Evolutionary conservation across 2,329 filamentous ascomycete genomes (phyloP).

Genomic region (Teratosphaeria viscida): DNA sequence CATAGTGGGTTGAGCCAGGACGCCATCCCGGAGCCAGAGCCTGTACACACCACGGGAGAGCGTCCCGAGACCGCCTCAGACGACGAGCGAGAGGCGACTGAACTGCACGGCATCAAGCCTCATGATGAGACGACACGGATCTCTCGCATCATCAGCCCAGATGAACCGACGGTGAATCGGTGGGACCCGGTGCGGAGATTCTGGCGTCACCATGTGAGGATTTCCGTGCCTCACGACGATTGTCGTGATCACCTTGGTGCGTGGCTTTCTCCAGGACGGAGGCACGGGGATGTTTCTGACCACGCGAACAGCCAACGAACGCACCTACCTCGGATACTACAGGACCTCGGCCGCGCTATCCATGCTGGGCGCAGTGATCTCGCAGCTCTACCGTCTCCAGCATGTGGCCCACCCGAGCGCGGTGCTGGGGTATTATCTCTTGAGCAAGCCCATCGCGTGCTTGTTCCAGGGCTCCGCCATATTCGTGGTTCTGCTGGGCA

Average conservation of each 20-base stretch:
- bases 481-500: constrained; percentile 42
- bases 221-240: constrained; percentile 40
- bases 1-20: not conserved
- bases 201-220: constrained; percentile 41
- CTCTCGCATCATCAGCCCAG: constrained; percentile 3
- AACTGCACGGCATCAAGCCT: constrained; percentile 14
- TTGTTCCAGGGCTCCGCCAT: constrained; percentile 41
- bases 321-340: constrained; percentile 64
- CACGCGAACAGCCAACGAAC: constrained; percentile 50
- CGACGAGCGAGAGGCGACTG: constrained; percentile 23
- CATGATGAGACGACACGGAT: not conserved
- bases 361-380: constrained; percentile 54
- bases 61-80: not conserved
- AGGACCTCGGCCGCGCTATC: constrained; percentile 60
- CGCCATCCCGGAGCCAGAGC: not conserved
- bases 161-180: constrained; percentile 21
- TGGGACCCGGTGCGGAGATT: constrained; percentile 30
- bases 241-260: constrained; percentile 49
- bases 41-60: not conserved
- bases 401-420: constrained; percentile 33
- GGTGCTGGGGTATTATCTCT: constrained; percentile 47
- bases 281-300: not conserved
- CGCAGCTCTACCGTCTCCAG: constrained; percentile 57
- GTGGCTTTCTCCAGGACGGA: constrained; percentile 6
- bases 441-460: constrained; percentile 50